Evolutionary conservation across 441 rosid genomes (phyloP).

Genomic region (Eutrema salsugineum): DNA sequence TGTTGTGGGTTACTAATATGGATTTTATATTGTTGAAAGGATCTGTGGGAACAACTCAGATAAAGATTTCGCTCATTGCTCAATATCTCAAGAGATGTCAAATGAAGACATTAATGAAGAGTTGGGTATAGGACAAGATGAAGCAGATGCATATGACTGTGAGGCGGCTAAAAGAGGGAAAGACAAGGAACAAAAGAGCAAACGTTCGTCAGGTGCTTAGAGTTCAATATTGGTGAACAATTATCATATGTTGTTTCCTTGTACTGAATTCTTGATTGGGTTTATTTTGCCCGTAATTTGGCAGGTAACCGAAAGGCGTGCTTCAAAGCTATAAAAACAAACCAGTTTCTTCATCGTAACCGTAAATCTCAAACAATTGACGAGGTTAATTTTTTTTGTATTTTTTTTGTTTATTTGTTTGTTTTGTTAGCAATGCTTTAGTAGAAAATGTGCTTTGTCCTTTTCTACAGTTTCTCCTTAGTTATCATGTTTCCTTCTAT

Average conservation of each 20-base stretch:
- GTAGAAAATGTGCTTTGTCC: neutral
- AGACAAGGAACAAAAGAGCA: slow-evolving; percentile 51
- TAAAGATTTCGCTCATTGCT: slow-evolving; percentile 69
- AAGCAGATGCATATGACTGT: slow-evolving; percentile 72
- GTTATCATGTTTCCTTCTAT: slow-evolving; percentile 14
- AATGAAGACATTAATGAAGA: slow-evolving; percentile 90
- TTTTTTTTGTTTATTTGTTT: neutral
- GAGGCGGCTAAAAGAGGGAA: slow-evolving; percentile 44
- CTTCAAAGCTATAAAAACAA: slow-evolving; percentile 63
- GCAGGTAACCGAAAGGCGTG: slow-evolving; percentile 59
- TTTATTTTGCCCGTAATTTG: slow-evolving; percentile 19
- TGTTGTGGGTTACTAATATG: slow-evolving; percentile 12
- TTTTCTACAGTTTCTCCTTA: slow-evolving; percentile 5
- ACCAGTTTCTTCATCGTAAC: slow-evolving; percentile 81
- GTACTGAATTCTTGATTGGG: slow-evolving; percentile 14
- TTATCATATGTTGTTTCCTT: neutral
- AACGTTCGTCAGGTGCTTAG: slow-evolving; percentile 45
- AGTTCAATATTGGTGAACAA: slow-evolving; percentile 15
- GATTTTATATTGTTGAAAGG: slow-evolving; percentile 45
- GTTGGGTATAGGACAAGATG: slow-evolving; percentile 86
- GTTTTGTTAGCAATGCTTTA: neutral
- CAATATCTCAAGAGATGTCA: slow-evolving; percentile 86
- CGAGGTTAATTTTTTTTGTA: slow-evolving; percentile 61
- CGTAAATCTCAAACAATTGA: slow-evolving; percentile 90
- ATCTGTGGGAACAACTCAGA: slow-evolving; percentile 77